Evolutionary conservation across 2,329 filamentous ascomycete species (phyloP), one percentile per base, ranked within the genome.

Genomic region (Sporothrix schenckii): DNA sequence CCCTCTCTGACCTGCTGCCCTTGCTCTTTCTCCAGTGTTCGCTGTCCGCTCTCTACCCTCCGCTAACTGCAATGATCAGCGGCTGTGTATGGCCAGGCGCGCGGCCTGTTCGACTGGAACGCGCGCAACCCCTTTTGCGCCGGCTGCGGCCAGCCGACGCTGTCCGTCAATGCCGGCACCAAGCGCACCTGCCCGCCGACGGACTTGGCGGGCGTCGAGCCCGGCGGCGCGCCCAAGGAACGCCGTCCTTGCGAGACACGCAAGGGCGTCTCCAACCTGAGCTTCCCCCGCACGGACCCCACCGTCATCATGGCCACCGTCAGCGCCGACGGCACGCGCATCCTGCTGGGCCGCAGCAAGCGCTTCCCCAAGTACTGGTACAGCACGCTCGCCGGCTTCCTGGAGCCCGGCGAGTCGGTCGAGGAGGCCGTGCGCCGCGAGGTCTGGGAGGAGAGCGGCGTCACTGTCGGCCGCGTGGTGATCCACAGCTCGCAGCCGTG

Each of bases 221-320:
- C 85, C 5, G 81, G 81, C 53, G 79, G 79, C 30, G 78, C 79
- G 16, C 80, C 85, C 10, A 79, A 79, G 34, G 82, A 87, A 54
- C 89, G 93, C 10, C 85, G 85, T 1, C 86, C 90, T 21, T 99
- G 95, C 80, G 89, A 88, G 9, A 96, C 94, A 0, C 88, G 95
- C 69, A 91, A 88, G 52, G 93, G 92, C 34, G 83, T 99, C 60
- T 97, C 93, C 44, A 99, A 99, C 80, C 85, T 97, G 68, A 91
- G 87, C 77, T 98, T 97, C 84, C 94, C 94, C 2, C 88, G 94
- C 66, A 97, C 94, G 1, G 94, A 97, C 76, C 93, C 94, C 0
- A 97, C 93, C 39, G 93, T 98, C 79, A 99, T 99, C 81, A 94
- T 96, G 81, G 94, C 94, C 0, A 90, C 97, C 13, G 87, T 98